Evolutionary conservation across 2,329 filamentous ascomycete genomes (phyloP), one percentile per base, ranked within the genome.

Genomic region (Geosmithia putterillii): DNA sequence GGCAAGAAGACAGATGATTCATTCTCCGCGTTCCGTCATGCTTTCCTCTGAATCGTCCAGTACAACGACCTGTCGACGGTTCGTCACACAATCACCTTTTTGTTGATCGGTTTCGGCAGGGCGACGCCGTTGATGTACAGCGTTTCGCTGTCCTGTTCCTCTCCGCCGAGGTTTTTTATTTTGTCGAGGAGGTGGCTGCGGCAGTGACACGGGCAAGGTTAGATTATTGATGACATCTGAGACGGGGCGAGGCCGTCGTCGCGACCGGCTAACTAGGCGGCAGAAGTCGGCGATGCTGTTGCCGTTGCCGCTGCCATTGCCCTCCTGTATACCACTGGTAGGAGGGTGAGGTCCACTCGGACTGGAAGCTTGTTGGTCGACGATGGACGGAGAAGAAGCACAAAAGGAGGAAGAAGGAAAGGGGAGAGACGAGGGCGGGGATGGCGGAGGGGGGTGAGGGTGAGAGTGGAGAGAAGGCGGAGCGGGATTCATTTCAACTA

Each of bases 101-200:
- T 61, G 52, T 73, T 73, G 46, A 73, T 70, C 12, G 64, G 67
- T 34, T 62, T 54, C 1, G 67, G 65, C 2, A 62, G 51, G n/a
- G 50, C 37, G 3, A 54, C 43, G 21, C 57, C 62, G 40, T 66
- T 54, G 17, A 66, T 28, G 3, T 48, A 41, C 5, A 52, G 49
- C 44, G 61, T 57, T 20, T 62, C 55, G 15, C 53, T 52, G 25
- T 52, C 49, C 42, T 60, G 51, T 2, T 58, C 52, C 41, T 58
- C 63, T 42, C 66, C 65, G 43, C 65, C 66, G 44, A 74, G 51
- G 12, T 55, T 60, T 46, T 69, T 70, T 46, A 77, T 66, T 47
- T 74, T 76, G 12, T 73, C 70, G 43, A 77, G 66, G n/a, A 77
- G 60, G 50, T 76, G 67, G 56, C 71, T 76, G 51, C 46, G 47